These are phyloP conservation scores for Boletellus ananas DNA, from an alignment of 768 basidiomycete species.

Conservation along the genomic window DNA sequence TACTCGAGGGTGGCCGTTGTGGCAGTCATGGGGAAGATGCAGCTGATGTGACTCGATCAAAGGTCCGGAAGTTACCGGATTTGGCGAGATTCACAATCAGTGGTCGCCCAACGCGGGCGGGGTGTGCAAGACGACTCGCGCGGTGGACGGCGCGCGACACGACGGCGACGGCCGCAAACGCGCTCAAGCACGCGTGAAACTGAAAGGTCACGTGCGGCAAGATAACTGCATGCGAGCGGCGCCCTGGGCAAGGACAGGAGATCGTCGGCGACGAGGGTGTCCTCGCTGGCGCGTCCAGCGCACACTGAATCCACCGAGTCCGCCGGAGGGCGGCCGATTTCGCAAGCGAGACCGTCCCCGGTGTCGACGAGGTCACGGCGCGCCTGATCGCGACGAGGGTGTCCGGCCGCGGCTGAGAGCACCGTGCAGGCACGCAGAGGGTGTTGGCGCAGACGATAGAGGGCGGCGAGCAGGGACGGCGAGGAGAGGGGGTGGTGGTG, in stretches of 20 bases:
- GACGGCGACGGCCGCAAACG: constrained; percentile 1
- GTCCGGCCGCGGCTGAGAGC: neutral
- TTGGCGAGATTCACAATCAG: neutral
- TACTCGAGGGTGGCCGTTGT: constrained; percentile 60
- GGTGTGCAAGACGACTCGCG: neutral
- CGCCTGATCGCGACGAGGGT: constrained; percentile 18
- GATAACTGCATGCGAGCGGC: constrained; percentile 20
- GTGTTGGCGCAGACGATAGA: neutral
- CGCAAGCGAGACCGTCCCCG: neutral
- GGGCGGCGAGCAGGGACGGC: neutral
- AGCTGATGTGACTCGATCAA: constrained; percentile 5
- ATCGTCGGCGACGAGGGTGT: constrained; percentile 13
- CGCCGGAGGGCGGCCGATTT: constrained; percentile 3
- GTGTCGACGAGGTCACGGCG: neutral
- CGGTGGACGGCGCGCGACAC: constrained; percentile 1
- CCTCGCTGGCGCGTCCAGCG: constrained; percentile 5
- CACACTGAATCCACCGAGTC: neutral
- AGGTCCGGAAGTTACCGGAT: constrained; percentile 18
- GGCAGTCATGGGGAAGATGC: constrained; percentile 12
- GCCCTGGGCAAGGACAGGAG: neutral
- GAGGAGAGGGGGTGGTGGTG: neutral
- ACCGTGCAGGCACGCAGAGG: neutral
- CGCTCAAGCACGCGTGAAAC: constrained; percentile 9
- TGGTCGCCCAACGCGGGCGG: neutral
- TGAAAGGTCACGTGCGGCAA: constrained; percentile 22